phyloP scores from a whole-genome alignment of 768 basidiomycete species.

The Serendipita indica region DNA sequence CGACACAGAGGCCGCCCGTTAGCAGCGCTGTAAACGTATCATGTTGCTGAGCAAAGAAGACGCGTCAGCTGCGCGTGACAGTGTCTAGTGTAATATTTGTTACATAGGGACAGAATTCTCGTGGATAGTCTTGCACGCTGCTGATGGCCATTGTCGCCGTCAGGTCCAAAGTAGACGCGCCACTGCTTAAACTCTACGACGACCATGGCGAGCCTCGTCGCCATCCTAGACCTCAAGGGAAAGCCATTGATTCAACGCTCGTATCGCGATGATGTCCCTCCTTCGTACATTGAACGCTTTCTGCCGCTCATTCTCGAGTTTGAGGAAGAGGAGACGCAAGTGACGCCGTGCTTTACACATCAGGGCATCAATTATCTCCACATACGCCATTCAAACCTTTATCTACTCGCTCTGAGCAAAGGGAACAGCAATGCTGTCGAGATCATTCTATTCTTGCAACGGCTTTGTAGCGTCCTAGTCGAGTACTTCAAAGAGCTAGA shows the following conservation, averaged over 20 bases:
- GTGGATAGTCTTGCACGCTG: not conserved
- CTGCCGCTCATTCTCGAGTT: conserved; percentile 85
- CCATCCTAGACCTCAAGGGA: conserved; percentile 96
- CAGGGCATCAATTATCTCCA: conserved; percentile 98
- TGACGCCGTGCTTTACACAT: conserved; percentile 90
- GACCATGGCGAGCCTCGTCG: conserved; percentile 54
- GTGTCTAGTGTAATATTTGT: not conserved
- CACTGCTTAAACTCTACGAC: conserved; percentile 2
- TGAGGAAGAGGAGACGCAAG: conserved; percentile 92
- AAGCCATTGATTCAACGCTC: conserved; percentile 94
- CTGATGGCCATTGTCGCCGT: not conserved
- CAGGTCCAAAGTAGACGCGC: not conserved
- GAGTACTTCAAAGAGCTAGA: conserved; percentile 99
- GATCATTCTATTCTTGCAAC: conserved; percentile 91
- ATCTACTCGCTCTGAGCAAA: conserved; percentile 88
- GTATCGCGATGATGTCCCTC: conserved; percentile 88
- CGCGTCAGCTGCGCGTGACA: not conserved
- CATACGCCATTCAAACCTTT: conserved; percentile 94
- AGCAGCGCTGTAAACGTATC: conserved; percentile 58
- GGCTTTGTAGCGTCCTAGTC: conserved; percentile 78
- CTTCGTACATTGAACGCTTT: conserved; percentile 84
- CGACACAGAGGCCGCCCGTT: conserved; percentile 46
- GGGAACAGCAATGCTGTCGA: conserved; percentile 93
- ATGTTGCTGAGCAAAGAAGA: conserved; percentile 37
- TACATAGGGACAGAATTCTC: conserved; percentile 8